A percentile compares a stretch with the other conserved stretches of the same genome.
Conservation (phyloP, 257 asterid genomes). For the Primulina huaijiensis region DNA sequence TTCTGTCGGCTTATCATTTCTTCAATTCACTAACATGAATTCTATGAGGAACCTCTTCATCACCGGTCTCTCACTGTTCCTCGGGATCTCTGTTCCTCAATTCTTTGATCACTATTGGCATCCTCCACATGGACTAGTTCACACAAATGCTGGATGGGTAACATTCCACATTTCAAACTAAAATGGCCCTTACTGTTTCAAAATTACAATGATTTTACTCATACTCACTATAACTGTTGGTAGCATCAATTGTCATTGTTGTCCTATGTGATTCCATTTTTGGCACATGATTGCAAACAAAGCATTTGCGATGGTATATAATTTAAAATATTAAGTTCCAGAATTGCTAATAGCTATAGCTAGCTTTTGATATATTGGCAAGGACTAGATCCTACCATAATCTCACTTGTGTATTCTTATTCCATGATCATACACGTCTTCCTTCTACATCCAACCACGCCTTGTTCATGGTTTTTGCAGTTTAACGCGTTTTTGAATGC, state of each 20-base stretch:
- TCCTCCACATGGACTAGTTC: slow-evolving; percentile 66
- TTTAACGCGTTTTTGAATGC: slow-evolving; percentile 90
- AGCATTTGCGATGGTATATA: background rate
- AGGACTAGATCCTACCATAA: background rate
- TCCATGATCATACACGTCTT: background rate
- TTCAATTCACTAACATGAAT: slow-evolving; percentile 96
- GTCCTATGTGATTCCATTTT: background rate
- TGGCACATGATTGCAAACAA: background rate
- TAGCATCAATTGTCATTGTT: background rate
- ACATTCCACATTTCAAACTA: slow-evolving; percentile 21
- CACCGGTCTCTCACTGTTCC: slow-evolving; percentile 88
- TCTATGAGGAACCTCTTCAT: slow-evolving; percentile 96
- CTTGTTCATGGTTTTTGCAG: slow-evolving; percentile 37
- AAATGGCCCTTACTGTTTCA: background rate
- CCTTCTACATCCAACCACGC: background rate
- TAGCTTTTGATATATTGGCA: background rate
- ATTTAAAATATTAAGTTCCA: too few species aligned
- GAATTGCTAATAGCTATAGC: background rate
- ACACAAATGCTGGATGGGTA: slow-evolving; percentile 95
- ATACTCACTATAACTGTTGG: background rate
- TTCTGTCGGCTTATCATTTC: slow-evolving; percentile 92
- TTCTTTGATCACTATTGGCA: slow-evolving; percentile 73
- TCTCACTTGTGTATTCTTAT: background rate
- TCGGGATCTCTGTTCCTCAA: slow-evolving; percentile 94
- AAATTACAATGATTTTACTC: background rate